A percentile compares a stretch with the other conserved stretches of the same genome.
Conservation (phyloP, 2,329 filamentous ascomycete genomes). For the Aphanocladium album region DNA sequence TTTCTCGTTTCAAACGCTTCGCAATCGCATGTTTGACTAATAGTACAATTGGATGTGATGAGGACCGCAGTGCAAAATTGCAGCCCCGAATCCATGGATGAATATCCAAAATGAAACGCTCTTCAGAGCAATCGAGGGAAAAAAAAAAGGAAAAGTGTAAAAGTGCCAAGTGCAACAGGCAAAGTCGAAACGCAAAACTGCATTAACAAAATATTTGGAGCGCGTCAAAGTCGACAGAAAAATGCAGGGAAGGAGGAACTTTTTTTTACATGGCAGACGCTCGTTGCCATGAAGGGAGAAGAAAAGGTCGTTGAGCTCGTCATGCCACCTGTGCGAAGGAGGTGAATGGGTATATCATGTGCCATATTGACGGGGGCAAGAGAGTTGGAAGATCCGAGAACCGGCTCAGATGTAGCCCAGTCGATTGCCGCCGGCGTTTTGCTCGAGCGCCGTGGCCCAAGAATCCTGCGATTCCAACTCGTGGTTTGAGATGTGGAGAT, state of each 20-base stretch:
- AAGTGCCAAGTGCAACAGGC: too few species aligned
- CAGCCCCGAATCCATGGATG: background rate
- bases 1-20: slow-evolving; percentile 8
- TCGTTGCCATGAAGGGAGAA: background rate
- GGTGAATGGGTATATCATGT: background rate
- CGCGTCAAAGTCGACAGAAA: background rate
- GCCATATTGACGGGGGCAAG: background rate
- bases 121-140: slow-evolving; percentile 1
- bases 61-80: background rate
- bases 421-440: slow-evolving; percentile 2
- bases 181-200: background rate
- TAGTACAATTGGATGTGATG: slow-evolving; percentile 2
- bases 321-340: background rate
- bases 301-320: background rate
- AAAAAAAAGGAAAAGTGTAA: background rate
- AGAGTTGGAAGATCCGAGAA: background rate
- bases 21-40: background rate
- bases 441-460: slow-evolving; percentile 26
- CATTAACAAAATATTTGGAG: background rate
- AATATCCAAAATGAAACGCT: background rate
- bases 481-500: slow-evolving; percentile 37
- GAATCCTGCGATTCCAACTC: slow-evolving; percentile 32
- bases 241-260: background rate
- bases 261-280: background rate
- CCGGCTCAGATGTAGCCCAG: slow-evolving; percentile 1